phyloP scores from a whole-genome alignment of 2,329 filamentous ascomycete genomes.

The Diplodia sapinea region DNA sequence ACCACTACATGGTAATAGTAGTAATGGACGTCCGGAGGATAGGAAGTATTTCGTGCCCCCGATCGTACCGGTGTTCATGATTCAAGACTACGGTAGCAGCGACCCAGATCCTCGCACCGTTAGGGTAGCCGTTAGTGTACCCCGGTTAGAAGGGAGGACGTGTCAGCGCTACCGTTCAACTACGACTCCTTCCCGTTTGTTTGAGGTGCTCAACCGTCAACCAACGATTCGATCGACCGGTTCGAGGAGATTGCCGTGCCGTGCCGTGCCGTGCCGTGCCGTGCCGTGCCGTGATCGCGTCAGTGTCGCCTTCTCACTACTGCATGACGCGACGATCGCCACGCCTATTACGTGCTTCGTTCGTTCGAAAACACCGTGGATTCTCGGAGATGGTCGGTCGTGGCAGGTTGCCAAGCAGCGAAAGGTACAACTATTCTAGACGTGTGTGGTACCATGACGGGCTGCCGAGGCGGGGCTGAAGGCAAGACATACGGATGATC shows the following conservation, averaged over 20 bases:
- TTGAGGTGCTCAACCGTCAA: not conserved
- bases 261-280: not conserved
- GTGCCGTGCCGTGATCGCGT: not conserved
- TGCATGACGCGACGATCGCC: not conserved
- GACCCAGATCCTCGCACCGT: not conserved
- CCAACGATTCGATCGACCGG: not conserved
- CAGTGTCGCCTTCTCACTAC: not conserved
- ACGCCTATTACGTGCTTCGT: not conserved
- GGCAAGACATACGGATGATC: no score
- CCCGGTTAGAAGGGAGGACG: not conserved
- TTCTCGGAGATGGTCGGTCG: not conserved
- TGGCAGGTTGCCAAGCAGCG: not conserved
- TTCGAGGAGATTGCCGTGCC: not conserved
- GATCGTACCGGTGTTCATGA: not conserved
- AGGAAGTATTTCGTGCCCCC: not conserved
- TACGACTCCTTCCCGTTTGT: not conserved
- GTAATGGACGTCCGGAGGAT: not conserved
- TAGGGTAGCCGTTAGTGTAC: constrained; percentile 1
- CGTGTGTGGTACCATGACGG: not conserved
- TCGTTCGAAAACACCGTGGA: not conserved
- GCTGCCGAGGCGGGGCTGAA: not conserved
- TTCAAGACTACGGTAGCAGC: not conserved
- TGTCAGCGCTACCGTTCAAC: not conserved
- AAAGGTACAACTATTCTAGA: not conserved
- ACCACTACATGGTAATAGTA: not conserved